These are phyloP conservation scores for Lentinus brumalis DNA, from an alignment of 768 basidiomycete species.

Conservation along the genomic window DNA sequence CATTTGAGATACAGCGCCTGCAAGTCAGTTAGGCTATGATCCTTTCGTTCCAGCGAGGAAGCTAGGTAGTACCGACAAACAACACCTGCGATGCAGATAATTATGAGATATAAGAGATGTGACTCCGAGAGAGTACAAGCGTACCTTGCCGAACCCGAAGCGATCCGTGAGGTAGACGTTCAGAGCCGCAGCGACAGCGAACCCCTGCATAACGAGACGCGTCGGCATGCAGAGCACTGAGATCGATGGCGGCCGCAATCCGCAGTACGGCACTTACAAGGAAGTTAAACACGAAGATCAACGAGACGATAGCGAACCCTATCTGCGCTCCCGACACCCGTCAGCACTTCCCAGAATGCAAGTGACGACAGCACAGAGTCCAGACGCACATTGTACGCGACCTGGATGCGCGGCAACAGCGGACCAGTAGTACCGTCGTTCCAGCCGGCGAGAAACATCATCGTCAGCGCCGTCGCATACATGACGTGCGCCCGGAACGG, in stretches of 20 bases:
- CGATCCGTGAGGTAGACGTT: constrained; percentile 52
- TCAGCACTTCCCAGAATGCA: not conserved
- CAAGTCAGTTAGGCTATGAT: not conserved
- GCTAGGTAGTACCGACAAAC: constrained; percentile 34
- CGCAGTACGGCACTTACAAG: constrained; percentile 32
- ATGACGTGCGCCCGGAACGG: constrained; percentile 38
- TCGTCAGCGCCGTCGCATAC: constrained; percentile 55
- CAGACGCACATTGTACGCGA: constrained; percentile 46
- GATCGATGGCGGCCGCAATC: too few species aligned
- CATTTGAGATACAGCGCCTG: constrained; percentile 44
- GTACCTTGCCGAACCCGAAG: constrained; percentile 52
- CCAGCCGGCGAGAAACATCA: constrained; percentile 72
- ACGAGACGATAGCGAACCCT: constrained; percentile 54
- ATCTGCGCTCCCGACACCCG: constrained; percentile 35
- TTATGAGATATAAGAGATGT: not conserved
- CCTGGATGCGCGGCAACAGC: constrained; percentile 70
- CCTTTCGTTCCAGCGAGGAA: not conserved
- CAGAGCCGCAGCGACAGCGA: constrained; percentile 45
- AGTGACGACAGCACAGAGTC: not conserved
- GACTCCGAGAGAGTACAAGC: not conserved
- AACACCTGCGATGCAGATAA: constrained; percentile 37
- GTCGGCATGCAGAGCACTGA: too few species aligned
- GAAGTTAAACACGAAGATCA: constrained; percentile 57
- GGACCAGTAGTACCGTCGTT: constrained; percentile 78
- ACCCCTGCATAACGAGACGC: constrained; percentile 38